These are phyloP conservation scores for Hypoxylon sp. DNA, from an alignment of 2,329 filamentous ascomycete species.

Conservation along the genomic window DNA sequence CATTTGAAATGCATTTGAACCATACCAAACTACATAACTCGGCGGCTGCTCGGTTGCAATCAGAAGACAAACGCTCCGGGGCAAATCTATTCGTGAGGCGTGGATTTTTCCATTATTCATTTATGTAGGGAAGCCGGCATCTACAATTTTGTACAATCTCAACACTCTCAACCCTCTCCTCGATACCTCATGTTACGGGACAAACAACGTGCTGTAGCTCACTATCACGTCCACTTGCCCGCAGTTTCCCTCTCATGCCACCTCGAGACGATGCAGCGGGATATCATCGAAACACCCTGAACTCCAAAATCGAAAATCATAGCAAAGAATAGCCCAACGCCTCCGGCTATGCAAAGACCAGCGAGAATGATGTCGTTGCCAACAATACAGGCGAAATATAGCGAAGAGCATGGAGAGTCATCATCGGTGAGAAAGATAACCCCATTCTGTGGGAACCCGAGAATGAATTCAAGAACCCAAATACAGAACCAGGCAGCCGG, in stretches of 20 bases:
- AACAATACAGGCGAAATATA: conserved; percentile 3
- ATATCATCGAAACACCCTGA: conserved; percentile 38
- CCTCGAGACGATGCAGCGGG: conserved; percentile 32
- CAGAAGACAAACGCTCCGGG: neutral
- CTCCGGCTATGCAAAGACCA: conserved; percentile 50
- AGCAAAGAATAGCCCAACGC: conserved; percentile 44
- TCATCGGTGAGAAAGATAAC: conserved; percentile 18
- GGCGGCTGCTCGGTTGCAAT: no score
- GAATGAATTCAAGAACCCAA: conserved; percentile 4
- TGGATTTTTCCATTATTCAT: conserved; percentile 21
- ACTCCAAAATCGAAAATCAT: conserved; percentile 27
- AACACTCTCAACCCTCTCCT: conserved; percentile 4
- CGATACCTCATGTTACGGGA: conserved; percentile 6
- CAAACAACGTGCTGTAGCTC: conserved; percentile 10
- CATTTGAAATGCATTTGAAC: neutral
- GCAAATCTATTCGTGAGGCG: neutral
- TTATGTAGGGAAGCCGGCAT: conserved; percentile 13
- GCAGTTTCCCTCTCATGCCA: conserved; percentile 20
- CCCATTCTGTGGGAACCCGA: neutral
- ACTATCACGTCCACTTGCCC: conserved; percentile 12
- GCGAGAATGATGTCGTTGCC: conserved; percentile 23
- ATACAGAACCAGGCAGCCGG: conserved; percentile 23
- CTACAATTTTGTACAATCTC: conserved; percentile 33
- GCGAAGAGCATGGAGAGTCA: conserved; percentile 30
- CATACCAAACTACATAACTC: neutral